Evolutionary conservation across 495 filamentous ascomycete genomes (phyloP).

Genomic region (Penicillium simplicissimum): DNA sequence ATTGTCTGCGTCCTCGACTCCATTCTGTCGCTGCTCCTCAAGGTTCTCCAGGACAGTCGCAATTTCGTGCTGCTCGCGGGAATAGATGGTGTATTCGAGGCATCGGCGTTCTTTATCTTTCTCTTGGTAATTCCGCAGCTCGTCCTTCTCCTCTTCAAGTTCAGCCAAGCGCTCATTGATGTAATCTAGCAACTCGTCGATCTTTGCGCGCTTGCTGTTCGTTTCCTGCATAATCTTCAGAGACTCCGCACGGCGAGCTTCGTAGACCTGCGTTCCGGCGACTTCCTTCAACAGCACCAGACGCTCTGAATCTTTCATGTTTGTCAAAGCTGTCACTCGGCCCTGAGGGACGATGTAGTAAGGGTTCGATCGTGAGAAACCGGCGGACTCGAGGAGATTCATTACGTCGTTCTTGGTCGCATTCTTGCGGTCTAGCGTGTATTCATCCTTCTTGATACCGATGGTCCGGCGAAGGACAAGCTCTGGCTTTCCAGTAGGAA

Average conservation of each 20-base stretch:
- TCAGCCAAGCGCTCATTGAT: constrained; percentile 88
- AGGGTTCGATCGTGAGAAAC: constrained; percentile 95
- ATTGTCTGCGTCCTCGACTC: constrained; percentile 79
- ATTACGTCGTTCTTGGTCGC: constrained; percentile 93
- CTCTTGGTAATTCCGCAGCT: constrained; percentile 87
- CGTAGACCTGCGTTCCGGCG: constrained; percentile 95
- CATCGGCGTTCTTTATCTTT: constrained; percentile 92
- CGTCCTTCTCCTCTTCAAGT: constrained; percentile 95
- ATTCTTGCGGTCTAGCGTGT: constrained; percentile 93
- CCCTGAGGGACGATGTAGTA: constrained; percentile 99
- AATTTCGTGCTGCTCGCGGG: constrained; percentile 80
- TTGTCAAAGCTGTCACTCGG: constrained; percentile 91
- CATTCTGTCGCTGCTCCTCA: constrained; percentile 76
- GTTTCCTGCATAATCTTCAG: constrained; percentile 97
- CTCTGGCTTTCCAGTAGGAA: constrained; percentile 90
- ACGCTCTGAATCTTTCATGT: constrained; percentile 94
- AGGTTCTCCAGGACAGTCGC: constrained; percentile 75
- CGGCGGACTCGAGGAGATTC: constrained; percentile 92
- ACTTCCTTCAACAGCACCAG: constrained; percentile 93
- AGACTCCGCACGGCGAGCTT: constrained; percentile 83
- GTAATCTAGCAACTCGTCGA: constrained; percentile 86
- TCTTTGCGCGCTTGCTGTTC: constrained; percentile 89
- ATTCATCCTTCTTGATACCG: constrained; percentile 97
- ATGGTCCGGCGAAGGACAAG: constrained; percentile 90
- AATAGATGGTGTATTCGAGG: constrained; percentile 91